Percentiles rank a stretch among this genome's conserved stretches.
phyloP scores from a whole-genome alignment of 345 rosid species.

The Lagerstroemia speciosa region DNA sequence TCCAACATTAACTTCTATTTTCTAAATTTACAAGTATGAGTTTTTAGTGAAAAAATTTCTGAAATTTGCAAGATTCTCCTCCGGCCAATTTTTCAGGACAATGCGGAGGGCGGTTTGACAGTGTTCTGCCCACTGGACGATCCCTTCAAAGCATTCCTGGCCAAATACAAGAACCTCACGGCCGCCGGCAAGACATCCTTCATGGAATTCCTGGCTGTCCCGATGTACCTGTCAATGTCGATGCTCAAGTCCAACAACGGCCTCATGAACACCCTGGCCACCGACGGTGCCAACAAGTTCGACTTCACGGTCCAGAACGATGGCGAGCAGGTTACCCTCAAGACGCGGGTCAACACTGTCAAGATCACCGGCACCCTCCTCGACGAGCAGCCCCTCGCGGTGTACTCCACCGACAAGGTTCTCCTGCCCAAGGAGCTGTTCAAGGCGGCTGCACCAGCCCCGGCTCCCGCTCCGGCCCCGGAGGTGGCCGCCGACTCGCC shows the following conservation, averaged over 20 bases:
- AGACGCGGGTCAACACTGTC: slow-evolving; percentile 61
- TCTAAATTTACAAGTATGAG: not conserved
- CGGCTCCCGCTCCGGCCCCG: slow-evolving; percentile 77
- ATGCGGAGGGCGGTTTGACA: slow-evolving; percentile 74
- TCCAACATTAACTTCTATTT: not conserved
- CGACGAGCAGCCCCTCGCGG: slow-evolving; percentile 82
- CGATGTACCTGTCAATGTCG: slow-evolving; percentile 61
- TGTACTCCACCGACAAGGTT: slow-evolving; percentile 66
- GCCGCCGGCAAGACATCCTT: slow-evolving; percentile 55
- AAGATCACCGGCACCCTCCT: slow-evolving; percentile 62
- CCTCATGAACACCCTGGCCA: slow-evolving; percentile 83
- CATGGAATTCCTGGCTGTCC: slow-evolving; percentile 71
- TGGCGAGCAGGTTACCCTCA: slow-evolving; percentile 63
- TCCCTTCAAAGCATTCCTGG: slow-evolving; percentile 77
- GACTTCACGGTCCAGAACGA: slow-evolving; percentile 89
- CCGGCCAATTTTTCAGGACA: slow-evolving; percentile 51
- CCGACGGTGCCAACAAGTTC: slow-evolving; percentile 73
- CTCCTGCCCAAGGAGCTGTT: slow-evolving; percentile 77
- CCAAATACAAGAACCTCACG: slow-evolving; percentile 82
- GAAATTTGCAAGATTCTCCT: too few relatives aligned
- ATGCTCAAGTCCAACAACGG: slow-evolving; percentile 94
- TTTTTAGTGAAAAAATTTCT: not conserved
- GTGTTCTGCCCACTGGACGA: slow-evolving; percentile 94
- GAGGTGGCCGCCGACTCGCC: slow-evolving; percentile 74
- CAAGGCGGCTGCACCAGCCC: slow-evolving; percentile 49